phyloP scores from a whole-genome alignment of 108 stramenopile genomes.

The Aurantiochytrium sp. region DNA sequence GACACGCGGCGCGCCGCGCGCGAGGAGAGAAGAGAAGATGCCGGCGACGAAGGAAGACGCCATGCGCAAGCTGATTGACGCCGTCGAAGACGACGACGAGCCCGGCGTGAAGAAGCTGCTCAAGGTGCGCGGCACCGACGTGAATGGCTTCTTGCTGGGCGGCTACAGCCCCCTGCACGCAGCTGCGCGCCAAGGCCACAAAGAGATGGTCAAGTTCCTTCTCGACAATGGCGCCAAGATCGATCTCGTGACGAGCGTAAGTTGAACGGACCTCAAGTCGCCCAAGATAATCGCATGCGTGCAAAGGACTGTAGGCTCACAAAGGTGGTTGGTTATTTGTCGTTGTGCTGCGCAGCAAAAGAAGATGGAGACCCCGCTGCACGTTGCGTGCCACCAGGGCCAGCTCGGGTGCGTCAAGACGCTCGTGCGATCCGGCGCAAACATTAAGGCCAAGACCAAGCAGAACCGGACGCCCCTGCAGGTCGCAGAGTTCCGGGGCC shows the following conservation, averaged over 20 bases:
- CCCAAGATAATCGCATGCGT: background rate
- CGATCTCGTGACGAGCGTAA: background rate
- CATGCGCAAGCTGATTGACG: slow-evolving; percentile 12
- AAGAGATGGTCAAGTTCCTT: slow-evolving; percentile 17
- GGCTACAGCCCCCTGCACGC: background rate
- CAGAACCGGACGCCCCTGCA: background rate
- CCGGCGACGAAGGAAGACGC: too few relatives aligned
- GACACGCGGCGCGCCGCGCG: too few relatives aligned
- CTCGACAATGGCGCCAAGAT: background rate
- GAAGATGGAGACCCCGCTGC: slow-evolving; percentile 6
- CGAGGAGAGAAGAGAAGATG: too few relatives aligned
- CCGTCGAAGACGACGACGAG: slow-evolving; percentile 21
- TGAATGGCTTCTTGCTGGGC: background rate
- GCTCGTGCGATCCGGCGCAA: background rate
- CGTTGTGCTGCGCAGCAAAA: background rate
- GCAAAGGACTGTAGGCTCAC: background rate
- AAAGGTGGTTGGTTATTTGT: background rate
- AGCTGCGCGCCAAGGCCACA: background rate
- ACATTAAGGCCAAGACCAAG: background rate
- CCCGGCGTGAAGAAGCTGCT: background rate
- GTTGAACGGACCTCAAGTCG: too few relatives aligned
- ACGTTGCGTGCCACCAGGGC: background rate
- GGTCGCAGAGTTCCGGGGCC: background rate
- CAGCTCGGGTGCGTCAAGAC: background rate
- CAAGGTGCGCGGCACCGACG: background rate